Percentiles rank a stretch among this genome's conserved stretches.
Evolutionary conservation across 805 yeast genomes (phyloP).

Genomic region (Saturnispora bothae): DNA sequence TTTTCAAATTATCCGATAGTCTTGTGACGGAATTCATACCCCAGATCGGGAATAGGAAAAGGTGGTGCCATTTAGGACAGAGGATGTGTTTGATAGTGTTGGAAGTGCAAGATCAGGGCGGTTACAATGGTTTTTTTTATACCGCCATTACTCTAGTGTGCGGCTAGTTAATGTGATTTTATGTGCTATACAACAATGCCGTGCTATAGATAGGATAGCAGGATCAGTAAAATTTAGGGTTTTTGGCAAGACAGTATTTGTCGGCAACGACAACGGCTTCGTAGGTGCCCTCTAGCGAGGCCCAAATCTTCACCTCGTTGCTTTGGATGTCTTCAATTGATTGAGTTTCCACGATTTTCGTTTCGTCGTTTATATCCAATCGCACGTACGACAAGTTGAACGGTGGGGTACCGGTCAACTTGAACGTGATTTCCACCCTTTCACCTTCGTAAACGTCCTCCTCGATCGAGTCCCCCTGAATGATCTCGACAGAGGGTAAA

Average conservation of each 20-base stretch:
- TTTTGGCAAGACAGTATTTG: slow-evolving; percentile 51
- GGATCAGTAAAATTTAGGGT: slow-evolving; percentile 13
- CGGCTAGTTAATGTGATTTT: no score
- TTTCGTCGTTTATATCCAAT: slow-evolving; percentile 30
- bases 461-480: slow-evolving; percentile 63
- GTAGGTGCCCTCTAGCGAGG: slow-evolving; percentile 85
- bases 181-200: no score
- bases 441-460: slow-evolving; percentile 94
- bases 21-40: background rate
- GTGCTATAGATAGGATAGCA: no score
- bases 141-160: no score
- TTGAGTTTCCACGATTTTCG: slow-evolving; percentile 37
- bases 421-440: slow-evolving; percentile 75
- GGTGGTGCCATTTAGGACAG: no score
- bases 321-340: slow-evolving; percentile 63
- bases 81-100: no score
- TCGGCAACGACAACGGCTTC: slow-evolving; percentile 89
- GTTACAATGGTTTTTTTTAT: no score
- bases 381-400: slow-evolving; percentile 78
- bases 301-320: slow-evolving; percentile 57
- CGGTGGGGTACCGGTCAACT: slow-evolving; percentile 84
- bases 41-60: no score
- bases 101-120: no score
- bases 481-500: slow-evolving; percentile 67
- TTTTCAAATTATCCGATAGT: background rate